Percentiles rank a stretch among this genome's conserved stretches.
These are phyloP conservation scores for Vaccinium macrocarpon DNA, from an alignment of 148 eudicot genomes.

Conservation along the genomic window DNA sequence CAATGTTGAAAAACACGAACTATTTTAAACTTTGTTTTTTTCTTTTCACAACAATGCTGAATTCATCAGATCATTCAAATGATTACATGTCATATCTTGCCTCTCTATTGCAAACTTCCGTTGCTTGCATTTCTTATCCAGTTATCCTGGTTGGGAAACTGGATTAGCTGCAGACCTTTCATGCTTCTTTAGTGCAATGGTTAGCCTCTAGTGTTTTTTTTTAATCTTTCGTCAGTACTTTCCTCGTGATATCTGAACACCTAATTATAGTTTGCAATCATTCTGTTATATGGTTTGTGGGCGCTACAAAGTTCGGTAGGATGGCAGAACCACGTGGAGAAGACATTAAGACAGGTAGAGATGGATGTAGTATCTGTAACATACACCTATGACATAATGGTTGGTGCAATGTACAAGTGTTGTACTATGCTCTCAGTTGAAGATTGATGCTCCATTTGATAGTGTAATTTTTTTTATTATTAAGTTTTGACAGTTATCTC, in stretches of 20 bases:
- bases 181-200: neutral
- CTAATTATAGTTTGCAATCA: neutral
- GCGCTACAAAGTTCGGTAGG: neutral
- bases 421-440: neutral
- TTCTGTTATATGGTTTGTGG: neutral
- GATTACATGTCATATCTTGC: no score
- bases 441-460: neutral
- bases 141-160: neutral
- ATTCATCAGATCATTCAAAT: no score
- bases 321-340: neutral
- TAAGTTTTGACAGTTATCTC: neutral
- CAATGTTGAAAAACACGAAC: no score
- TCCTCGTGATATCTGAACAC: neutral
- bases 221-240: neutral
- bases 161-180: neutral
- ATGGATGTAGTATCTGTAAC: neutral
- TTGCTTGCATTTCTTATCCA: neutral
- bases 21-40: no score
- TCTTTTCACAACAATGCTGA: neutral
- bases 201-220: neutral
- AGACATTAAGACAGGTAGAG: neutral
- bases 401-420: neutral
- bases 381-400: neutral
- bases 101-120: no score
- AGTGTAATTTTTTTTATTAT: no score